Evolutionary conservation across 192 early-diverging fungal species (phyloP).

Genomic region (Umbelopsis sp.): DNA sequence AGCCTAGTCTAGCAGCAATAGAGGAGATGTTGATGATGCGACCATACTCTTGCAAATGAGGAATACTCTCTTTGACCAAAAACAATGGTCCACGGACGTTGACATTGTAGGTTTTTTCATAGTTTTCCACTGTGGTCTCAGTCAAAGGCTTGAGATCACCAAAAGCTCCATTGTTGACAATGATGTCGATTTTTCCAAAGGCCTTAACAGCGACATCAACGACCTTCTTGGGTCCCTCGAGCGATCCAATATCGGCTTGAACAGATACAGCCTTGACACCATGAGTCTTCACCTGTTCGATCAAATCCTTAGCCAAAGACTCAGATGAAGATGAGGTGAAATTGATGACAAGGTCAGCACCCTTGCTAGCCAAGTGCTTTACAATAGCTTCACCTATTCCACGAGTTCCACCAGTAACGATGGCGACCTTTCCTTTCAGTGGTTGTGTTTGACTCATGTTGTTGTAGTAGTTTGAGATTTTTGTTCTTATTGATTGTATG

Average conservation of each 20-base stretch:
- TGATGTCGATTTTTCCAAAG: slow-evolving; percentile 41
- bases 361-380: not conserved
- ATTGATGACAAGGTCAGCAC: slow-evolving; percentile 22
- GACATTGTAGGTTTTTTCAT: not conserved
- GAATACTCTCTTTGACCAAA: not conserved
- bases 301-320: not conserved
- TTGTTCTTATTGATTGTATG: too few relatives aligned
- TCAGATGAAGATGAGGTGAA: not conserved
- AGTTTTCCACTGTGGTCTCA: not conserved
- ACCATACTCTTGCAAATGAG: not conserved
- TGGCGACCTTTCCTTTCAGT: slow-evolving; percentile 17
- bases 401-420: slow-evolving; percentile 22
- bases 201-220: slow-evolving; percentile 20
- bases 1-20: not conserved
- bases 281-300: not conserved
- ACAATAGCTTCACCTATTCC: slow-evolving; percentile 18
- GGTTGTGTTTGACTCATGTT: too few relatives aligned
- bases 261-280: not conserved
- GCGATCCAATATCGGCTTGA: not conserved
- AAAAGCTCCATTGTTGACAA: slow-evolving; percentile 47
- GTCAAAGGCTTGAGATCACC: not conserved
- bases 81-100: not conserved
- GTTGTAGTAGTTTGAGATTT: too few relatives aligned
- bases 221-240: slow-evolving; percentile 5
- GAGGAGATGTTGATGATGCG: slow-evolving; percentile 7